Conservation (phyloP, 1,139 yeast genomes). For the Geotrichum siamense region DNA sequence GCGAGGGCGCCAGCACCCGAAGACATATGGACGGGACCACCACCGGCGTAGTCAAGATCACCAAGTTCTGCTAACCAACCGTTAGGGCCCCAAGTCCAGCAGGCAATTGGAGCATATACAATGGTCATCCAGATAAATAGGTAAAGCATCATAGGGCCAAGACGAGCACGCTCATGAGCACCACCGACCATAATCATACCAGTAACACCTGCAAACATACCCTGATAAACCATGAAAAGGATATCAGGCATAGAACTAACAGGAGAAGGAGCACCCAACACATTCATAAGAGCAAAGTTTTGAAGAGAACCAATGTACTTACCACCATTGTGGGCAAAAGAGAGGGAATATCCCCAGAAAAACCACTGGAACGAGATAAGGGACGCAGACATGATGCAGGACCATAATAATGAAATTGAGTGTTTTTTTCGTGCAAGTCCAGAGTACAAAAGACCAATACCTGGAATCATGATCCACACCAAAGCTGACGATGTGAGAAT, state of each 20-base stretch:
- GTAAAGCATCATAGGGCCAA: constrained; percentile 93
- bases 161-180: constrained; percentile 94
- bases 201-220: constrained; percentile 91
- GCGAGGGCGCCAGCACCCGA: constrained; percentile 95
- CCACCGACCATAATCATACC: constrained; percentile 95
- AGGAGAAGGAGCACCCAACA: constrained; percentile 71
- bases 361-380: constrained; percentile 89
- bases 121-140: constrained; percentile 91
- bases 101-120: constrained; percentile 90
- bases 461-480: constrained; percentile 94
- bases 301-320: constrained; percentile 70
- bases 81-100: constrained; percentile 92
- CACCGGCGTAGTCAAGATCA: constrained; percentile 92
- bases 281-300: constrained; percentile 72
- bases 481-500: constrained; percentile 65
- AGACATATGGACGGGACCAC: constrained; percentile 94
- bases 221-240: constrained; percentile 82
- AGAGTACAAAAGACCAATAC: constrained; percentile 82
- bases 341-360: constrained; percentile 92
- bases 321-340: constrained; percentile 68
- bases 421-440: constrained; percentile 91
- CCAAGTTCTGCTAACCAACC: constrained; percentile 87
- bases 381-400: constrained; percentile 82
- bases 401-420: constrained; percentile 85
- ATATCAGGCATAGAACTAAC: constrained; percentile 74